A percentile compares a stretch with the other conserved stretches of the same genome.
phyloP scores from a whole-genome alignment of 2,329 filamentous ascomycete species.

The Aureobasidium pullulans region DNA sequence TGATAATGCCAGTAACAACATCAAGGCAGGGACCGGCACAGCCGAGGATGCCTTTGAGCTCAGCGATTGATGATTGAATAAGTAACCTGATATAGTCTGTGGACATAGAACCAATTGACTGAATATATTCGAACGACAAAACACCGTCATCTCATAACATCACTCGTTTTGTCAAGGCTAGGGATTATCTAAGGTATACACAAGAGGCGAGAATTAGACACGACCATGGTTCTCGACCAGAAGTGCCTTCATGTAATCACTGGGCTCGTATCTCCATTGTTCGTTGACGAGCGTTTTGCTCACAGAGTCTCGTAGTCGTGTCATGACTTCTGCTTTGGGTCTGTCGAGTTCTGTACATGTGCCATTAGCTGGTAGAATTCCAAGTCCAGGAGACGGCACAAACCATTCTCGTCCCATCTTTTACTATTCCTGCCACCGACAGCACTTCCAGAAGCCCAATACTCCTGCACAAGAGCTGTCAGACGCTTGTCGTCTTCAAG shows the following conservation, averaged over 20 bases:
- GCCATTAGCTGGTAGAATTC: not conserved
- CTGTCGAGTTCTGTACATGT: not conserved
- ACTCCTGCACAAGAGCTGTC: constrained; percentile 9
- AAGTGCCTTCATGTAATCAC: constrained; percentile 12
- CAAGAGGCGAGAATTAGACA: not conserved
- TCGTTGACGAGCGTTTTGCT: constrained; percentile 4
- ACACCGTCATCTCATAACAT: too few species aligned
- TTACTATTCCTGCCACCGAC: not conserved
- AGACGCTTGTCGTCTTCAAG: constrained; percentile 6
- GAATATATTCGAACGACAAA: not conserved
- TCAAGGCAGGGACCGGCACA: constrained; percentile 18
- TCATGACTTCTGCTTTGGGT: constrained; percentile 10
- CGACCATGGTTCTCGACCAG: constrained; percentile 9
- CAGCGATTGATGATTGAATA: constrained; percentile 15
- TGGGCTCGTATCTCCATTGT: constrained; percentile 13
- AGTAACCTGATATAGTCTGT: not conserved
- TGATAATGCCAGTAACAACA: constrained; percentile 8
- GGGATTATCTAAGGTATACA: not conserved
- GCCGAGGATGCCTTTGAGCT: constrained; percentile 18
- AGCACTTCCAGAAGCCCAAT: constrained; percentile 5
- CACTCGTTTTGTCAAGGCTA: not conserved
- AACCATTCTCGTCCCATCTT: constrained; percentile 10
- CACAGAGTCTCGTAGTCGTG: constrained; percentile 4
- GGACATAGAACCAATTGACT: not conserved
- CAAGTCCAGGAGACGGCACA: not conserved